Conservation (phyloP, 2,329 filamentous ascomycete genomes). For the Ophiostoma himal-ulmi region DNA sequence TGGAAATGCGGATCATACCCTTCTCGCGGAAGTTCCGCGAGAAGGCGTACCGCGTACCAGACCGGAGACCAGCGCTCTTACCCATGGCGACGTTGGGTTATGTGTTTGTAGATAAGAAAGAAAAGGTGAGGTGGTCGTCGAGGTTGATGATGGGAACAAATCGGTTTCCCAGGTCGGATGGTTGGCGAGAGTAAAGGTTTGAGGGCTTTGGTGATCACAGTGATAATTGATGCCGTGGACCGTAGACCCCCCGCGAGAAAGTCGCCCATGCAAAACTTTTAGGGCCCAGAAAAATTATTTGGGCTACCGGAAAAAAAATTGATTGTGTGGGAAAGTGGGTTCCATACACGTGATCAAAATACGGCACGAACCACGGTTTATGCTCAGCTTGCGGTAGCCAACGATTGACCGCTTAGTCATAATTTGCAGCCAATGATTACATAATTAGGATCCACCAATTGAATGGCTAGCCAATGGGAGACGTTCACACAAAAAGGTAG, state of each 20-base stretch:
- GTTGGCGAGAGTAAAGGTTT: constrained; percentile 16
- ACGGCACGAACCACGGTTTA: not conserved
- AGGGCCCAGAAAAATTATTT: constrained; percentile 21
- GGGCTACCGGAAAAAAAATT: constrained; percentile 19
- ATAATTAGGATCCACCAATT: not conserved
- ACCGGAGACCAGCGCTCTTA: constrained; percentile 81
- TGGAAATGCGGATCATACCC: constrained; percentile 87
- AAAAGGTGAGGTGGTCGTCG: constrained; percentile 17
- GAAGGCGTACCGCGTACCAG: constrained; percentile 91
- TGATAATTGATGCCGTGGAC: constrained; percentile 10
- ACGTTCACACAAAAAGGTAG: constrained; percentile 20
- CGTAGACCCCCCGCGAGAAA: constrained; percentile 21
- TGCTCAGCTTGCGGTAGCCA: not conserved
- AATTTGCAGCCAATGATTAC: not conserved
- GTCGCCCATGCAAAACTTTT: constrained; percentile 25
- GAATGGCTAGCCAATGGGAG: not conserved
- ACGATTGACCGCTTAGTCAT: not conserved
- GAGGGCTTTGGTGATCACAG: constrained; percentile 14
- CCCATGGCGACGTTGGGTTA: constrained; percentile 54
- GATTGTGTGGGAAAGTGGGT: constrained; percentile 24
- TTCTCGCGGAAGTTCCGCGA: constrained; percentile 89
- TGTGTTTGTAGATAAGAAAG: constrained; percentile 13
- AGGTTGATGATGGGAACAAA: constrained; percentile 16
- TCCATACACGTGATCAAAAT: constrained; percentile 19
- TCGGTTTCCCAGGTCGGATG: constrained; percentile 17